Conservation (phyloP, 2,329 filamentous ascomycete species). For the Colletotrichum euphorbiae region DNA sequence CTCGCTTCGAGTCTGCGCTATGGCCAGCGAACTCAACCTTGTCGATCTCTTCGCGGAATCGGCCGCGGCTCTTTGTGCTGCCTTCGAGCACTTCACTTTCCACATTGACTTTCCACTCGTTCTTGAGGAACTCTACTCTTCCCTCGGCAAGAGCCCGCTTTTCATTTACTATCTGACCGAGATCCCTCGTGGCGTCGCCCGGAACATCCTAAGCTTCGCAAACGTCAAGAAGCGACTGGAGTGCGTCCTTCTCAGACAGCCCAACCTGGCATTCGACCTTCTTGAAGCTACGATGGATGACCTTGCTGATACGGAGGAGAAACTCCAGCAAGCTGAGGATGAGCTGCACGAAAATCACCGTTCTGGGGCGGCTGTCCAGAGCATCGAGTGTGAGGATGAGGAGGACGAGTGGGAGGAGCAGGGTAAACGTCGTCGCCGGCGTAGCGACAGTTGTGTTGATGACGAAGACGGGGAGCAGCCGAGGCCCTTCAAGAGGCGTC, state of each 20-base stretch:
- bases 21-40: constrained; percentile 5
- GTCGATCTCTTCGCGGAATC: constrained; percentile 4
- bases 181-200: constrained; percentile 1
- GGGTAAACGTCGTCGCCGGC: too few relatives aligned
- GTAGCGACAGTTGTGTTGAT: neutral
- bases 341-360: too few relatives aligned
- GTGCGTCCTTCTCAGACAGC: neutral
- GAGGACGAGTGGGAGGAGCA: too few relatives aligned
- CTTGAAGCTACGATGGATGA: constrained; percentile 9
- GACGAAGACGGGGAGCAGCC: neutral
- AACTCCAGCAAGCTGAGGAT: neutral
- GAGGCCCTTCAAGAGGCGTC: neutral
- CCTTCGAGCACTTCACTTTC: neutral
- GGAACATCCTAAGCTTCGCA: neutral
- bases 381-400: too few relatives aligned
- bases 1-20: neutral
- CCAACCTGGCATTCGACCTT: neutral
- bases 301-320: constrained; percentile 1
- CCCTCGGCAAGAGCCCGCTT: neutral
- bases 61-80: neutral
- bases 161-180: neutral
- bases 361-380: too few relatives aligned
- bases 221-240: neutral
- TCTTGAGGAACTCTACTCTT: constrained; percentile 15
- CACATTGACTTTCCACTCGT: constrained; percentile 22